A percentile compares a stretch with the other conserved stretches of the same genome.
Evolutionary conservation across 345 rosid genomes (phyloP).

Genomic region (Boechera retrofracta): DNA sequence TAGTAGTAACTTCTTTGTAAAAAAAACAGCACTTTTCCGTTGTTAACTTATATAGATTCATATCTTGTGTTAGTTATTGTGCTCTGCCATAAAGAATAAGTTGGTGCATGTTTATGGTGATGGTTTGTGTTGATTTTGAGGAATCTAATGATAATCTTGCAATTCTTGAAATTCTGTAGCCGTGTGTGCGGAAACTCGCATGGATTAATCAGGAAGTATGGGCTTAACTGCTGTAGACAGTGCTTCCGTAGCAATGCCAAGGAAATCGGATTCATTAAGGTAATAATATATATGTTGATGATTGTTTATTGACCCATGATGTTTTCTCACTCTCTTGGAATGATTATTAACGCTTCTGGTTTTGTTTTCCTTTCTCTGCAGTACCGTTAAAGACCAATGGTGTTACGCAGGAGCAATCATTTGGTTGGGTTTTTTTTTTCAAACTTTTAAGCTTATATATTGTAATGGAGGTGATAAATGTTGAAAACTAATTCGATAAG

Average conservation of each 20-base stretch:
- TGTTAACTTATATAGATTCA: background rate
- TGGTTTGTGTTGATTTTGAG: background rate
- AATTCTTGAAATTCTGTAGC: slow-evolving; percentile 7
- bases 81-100: background rate
- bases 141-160: background rate
- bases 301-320: background rate
- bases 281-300: slow-evolving; percentile 12
- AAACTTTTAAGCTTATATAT: background rate
- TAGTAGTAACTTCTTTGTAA: background rate
- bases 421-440: background rate
- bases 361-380: slow-evolving; percentile 8
- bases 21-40: background rate
- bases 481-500: background rate
- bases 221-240: slow-evolving; percentile 49
- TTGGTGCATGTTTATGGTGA: background rate
- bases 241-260: slow-evolving; percentile 51
- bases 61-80: background rate
- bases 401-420: background rate
- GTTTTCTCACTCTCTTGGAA: background rate
- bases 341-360: background rate
- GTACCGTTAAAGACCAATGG: slow-evolving; percentile 33
- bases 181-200: slow-evolving; percentile 52
- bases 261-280: slow-evolving; percentile 65
- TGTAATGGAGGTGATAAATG: slow-evolving; percentile 25
- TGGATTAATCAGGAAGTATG: slow-evolving; percentile 52